phyloP scores from a whole-genome alignment of 495 filamentous ascomycete species.

The Hypoxylon lienhwacheense region DNA sequence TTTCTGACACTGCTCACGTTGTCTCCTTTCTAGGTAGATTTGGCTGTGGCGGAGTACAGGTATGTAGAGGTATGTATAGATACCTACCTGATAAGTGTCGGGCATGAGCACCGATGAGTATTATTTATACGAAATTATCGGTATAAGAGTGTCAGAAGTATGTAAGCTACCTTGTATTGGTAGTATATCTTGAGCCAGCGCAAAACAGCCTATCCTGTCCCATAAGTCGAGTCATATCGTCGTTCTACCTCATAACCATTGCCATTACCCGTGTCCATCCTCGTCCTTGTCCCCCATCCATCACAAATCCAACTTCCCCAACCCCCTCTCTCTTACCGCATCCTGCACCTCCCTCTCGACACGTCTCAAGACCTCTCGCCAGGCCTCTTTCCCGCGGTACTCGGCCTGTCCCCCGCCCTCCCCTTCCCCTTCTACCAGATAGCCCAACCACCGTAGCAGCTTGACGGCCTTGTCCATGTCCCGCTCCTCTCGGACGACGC shows the following conservation, averaged over 20 bases:
- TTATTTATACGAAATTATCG: too few relatives aligned
- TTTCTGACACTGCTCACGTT: too few relatives aligned
- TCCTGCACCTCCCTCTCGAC: slow-evolving; percentile 62
- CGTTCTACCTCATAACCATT: neutral
- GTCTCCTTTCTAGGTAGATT: too few relatives aligned
- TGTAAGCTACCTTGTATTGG: too few relatives aligned
- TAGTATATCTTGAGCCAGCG: too few relatives aligned
- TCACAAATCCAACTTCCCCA: slow-evolving; percentile 62
- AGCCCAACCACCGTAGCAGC: slow-evolving; percentile 70
- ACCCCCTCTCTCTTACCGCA: slow-evolving; percentile 62
- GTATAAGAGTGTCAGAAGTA: too few relatives aligned
- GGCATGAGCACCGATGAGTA: too few relatives aligned
- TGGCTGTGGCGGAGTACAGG: too few relatives aligned
- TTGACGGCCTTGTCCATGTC: slow-evolving; percentile 74
- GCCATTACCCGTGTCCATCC: neutral
- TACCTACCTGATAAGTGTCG: too few relatives aligned
- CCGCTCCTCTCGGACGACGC: slow-evolving; percentile 70
- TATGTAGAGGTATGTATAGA: too few relatives aligned
- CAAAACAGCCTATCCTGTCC: too few relatives aligned
- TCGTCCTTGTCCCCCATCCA: neutral
- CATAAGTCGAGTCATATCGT: too few relatives aligned
- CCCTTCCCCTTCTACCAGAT: slow-evolving; percentile 58
- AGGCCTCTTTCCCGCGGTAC: slow-evolving; percentile 37
- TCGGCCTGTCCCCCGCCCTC: slow-evolving; percentile 29
- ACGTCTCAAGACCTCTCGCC: slow-evolving; percentile 52